Conservation (phyloP, 345 rosid species). For the Camelina neglecta region DNA sequence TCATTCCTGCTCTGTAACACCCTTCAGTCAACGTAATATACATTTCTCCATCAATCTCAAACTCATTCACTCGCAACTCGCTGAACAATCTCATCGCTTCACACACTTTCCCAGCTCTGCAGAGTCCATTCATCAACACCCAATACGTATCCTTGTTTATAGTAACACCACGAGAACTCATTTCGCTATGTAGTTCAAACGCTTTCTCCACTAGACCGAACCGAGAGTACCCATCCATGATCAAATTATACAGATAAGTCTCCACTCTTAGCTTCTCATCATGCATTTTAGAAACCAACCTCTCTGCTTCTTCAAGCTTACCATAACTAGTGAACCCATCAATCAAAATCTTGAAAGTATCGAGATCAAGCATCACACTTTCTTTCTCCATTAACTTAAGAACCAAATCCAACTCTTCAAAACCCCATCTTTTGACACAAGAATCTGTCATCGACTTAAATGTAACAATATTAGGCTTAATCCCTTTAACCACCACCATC, state of each 20-base stretch:
- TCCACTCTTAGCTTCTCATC: conserved; percentile 50
- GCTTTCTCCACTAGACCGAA: conserved; percentile 48
- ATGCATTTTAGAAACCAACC: conserved; percentile 54
- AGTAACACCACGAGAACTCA: conserved; percentile 47
- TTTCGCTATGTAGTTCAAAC: conserved; percentile 43
- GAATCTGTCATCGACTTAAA: conserved; percentile 52
- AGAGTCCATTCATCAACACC: conserved; percentile 51
- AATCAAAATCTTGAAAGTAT: conserved; percentile 49
- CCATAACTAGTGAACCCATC: conserved; percentile 58
- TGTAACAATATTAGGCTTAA: conserved; percentile 53
- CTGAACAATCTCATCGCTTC: conserved; percentile 42
- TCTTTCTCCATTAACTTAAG: conserved; percentile 54
- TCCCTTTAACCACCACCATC: conserved; percentile 40
- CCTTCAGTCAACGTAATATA: conserved; percentile 45
- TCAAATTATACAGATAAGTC: conserved; percentile 52
- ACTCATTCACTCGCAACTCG: conserved; percentile 51
- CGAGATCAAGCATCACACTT: conserved; percentile 42
- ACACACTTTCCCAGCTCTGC: conserved; percentile 47
- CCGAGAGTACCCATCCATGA: conserved; percentile 46
- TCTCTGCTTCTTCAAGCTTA: conserved; percentile 53
- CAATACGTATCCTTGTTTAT: conserved; percentile 53
- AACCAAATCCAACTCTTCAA: conserved; percentile 53
- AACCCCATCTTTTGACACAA: conserved; percentile 64
- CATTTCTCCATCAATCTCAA: conserved; percentile 49
- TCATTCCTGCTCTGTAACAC: conserved; percentile 49